Conservation (phyloP, 345 rosid species). For the Populus simonii region DNA sequence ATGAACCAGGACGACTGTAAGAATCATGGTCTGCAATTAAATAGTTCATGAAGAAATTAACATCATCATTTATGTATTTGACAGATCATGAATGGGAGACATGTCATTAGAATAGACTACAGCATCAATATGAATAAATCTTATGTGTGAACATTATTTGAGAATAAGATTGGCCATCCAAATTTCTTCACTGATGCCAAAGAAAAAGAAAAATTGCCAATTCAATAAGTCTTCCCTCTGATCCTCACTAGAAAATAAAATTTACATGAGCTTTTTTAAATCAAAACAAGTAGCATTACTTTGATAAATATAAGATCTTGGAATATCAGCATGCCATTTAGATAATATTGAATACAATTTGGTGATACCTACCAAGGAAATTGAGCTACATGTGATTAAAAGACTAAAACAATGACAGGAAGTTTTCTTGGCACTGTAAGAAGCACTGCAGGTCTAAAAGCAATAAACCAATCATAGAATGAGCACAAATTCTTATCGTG, state of each 20-base stretch:
- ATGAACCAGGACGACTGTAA: constrained; percentile 50
- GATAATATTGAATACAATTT: neutral
- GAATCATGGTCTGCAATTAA: constrained; percentile 53
- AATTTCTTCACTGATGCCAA: neutral
- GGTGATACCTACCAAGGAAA: neutral
- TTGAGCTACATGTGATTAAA: neutral
- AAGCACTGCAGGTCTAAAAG: neutral
- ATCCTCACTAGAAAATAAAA: neutral
- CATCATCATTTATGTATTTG: neutral
- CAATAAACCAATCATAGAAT: neutral
- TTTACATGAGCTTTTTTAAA: neutral
- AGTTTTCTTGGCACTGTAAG: neutral
- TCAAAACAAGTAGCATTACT: neutral
- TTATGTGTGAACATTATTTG: neutral
- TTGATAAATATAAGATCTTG: neutral
- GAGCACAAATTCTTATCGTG: constrained; percentile 18
- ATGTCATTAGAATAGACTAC: neutral
- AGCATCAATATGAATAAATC: neutral
- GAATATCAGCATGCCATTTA: too few species aligned
- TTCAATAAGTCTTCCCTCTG: neutral
- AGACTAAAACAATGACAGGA: neutral
- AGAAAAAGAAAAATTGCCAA: neutral
- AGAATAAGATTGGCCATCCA: neutral
- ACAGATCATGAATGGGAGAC: neutral
- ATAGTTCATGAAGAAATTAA: neutral